Conservation (phyloP, 1,284 basidiomycete species). For the Hortiboletus rubellus region DNA sequence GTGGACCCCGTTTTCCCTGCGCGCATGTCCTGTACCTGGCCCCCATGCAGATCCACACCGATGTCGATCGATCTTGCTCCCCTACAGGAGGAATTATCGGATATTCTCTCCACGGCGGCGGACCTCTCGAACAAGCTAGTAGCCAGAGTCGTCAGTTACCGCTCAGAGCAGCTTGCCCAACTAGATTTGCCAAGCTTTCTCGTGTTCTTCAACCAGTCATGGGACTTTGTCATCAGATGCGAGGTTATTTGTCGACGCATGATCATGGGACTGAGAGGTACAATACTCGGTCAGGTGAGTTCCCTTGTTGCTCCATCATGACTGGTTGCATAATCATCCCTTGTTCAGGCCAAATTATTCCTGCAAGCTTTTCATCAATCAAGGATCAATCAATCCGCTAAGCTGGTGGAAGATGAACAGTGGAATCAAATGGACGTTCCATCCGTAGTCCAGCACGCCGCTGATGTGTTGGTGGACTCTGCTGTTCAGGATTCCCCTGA, state of each 20-base stretch:
- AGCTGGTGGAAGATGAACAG: constrained; percentile 88
- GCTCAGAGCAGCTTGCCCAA: constrained; percentile 76
- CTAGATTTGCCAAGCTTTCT: constrained; percentile 78
- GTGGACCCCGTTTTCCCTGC: constrained; percentile 14
- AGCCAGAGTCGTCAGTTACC: constrained; percentile 74
- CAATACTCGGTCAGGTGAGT: constrained; percentile 73
- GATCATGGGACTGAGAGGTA: constrained; percentile 89
- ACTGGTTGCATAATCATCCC: not conserved
- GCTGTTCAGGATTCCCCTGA: constrained; percentile 82
- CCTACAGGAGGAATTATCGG: constrained; percentile 61
- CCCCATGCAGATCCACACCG: constrained; percentile 35
- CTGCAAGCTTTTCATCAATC: constrained; percentile 83
- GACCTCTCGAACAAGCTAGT: constrained; percentile 83
- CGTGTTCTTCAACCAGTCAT: constrained; percentile 80
- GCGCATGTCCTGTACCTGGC: constrained; percentile 9
- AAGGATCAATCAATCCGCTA: constrained; percentile 82
- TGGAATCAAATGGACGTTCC: constrained; percentile 82
- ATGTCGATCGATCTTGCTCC: constrained; percentile 42
- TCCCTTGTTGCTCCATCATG: not conserved
- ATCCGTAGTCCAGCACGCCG: constrained; percentile 63
- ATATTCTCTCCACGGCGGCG: constrained; percentile 76
- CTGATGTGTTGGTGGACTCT: constrained; percentile 74
- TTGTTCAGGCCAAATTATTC: constrained; percentile 77
- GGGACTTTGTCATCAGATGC: constrained; percentile 86
- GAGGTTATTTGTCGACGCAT: constrained; percentile 86